Percentiles rank a stretch among this genome's conserved stretches.
Conservation (phyloP, 2,329 filamentous ascomycete species). For the Aspergillus persii region DNA sequence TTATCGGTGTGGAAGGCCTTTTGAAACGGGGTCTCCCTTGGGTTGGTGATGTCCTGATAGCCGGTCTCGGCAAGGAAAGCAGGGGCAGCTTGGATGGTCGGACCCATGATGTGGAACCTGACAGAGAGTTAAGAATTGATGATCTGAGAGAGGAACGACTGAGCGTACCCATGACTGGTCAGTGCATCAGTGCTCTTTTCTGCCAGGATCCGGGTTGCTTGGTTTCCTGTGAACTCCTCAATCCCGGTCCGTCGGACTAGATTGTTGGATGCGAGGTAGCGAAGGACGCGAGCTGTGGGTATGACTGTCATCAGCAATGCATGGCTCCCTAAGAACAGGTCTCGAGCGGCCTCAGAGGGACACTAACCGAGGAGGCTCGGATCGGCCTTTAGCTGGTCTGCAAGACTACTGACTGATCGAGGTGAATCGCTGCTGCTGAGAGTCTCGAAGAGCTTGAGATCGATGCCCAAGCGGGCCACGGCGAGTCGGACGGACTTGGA, state of each 20-base stretch:
- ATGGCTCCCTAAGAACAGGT: too few species aligned
- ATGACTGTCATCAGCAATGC: background rate
- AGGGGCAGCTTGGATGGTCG: background rate
- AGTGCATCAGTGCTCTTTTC: background rate
- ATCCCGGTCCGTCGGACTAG: slow-evolving; percentile 13
- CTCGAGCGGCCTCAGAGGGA: too few species aligned
- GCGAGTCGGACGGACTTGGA: background rate
- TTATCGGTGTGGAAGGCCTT: background rate
- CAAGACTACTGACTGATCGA: background rate
- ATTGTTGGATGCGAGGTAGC: slow-evolving; percentile 23
- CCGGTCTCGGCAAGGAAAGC: background rate
- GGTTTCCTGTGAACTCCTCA: slow-evolving; percentile 17
- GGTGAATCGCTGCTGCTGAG: background rate
- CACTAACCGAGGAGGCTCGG: background rate
- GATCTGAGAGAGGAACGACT: too few species aligned
- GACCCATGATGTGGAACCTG: slow-evolving; percentile 18
- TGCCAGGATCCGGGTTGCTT: slow-evolving; percentile 13
- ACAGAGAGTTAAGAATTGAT: background rate
- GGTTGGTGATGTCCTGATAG: background rate
- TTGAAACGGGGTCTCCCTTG: background rate
- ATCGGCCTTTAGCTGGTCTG: slow-evolving; percentile 6
- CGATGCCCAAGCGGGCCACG: background rate
- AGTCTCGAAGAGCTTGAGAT: slow-evolving; percentile 1
- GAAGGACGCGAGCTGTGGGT: slow-evolving; percentile 22
- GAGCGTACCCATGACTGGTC: background rate